Conservation (phyloP, 2,329 filamentous ascomycete genomes). For the Samsoniella hepiali region DNA sequence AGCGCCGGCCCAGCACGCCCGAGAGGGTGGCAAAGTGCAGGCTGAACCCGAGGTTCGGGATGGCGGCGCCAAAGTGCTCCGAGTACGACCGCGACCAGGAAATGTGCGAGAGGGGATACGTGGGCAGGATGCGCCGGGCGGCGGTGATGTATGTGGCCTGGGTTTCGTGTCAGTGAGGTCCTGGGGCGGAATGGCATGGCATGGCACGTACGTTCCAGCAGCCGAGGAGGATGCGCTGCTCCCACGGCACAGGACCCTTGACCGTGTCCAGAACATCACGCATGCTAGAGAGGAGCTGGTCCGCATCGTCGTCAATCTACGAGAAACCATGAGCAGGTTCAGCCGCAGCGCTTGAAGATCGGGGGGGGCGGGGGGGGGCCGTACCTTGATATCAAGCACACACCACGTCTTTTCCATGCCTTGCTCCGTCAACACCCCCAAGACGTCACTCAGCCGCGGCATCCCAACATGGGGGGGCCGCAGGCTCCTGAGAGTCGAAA, state of each 20-base stretch:
- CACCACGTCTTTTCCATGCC: constrained; percentile 71
- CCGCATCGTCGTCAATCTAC: constrained; percentile 52
- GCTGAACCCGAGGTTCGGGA: constrained; percentile 73
- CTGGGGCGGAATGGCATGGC: background rate
- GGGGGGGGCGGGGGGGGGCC: too few relatives aligned
- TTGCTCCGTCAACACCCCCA: constrained; percentile 66
- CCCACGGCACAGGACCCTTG: constrained; percentile 58
- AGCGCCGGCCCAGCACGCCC: constrained; percentile 62
- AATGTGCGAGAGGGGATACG: constrained; percentile 64
- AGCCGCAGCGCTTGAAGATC: background rate
- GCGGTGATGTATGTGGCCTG: constrained; percentile 66
- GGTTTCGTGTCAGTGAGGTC: background rate
- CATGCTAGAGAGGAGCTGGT: constrained; percentile 67
- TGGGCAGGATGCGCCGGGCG: constrained; percentile 58
- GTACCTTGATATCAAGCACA: constrained; percentile 82
- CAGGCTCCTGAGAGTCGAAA: constrained; percentile 65
- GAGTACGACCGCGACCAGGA: constrained; percentile 66
- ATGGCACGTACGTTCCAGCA: constrained; percentile 66
- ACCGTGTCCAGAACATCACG: constrained; percentile 59
- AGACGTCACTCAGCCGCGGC: constrained; percentile 70
- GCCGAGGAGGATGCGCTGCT: constrained; percentile 70
- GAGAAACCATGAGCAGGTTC: too few relatives aligned
- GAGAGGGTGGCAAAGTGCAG: constrained; percentile 67
- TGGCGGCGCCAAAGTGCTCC: constrained; percentile 58
- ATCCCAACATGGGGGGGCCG: constrained; percentile 66